Evolutionary conservation across 2,329 filamentous ascomycete species (phyloP), one percentile per base, ranked within the genome.

Genomic region (Penicillium glabrum): DNA sequence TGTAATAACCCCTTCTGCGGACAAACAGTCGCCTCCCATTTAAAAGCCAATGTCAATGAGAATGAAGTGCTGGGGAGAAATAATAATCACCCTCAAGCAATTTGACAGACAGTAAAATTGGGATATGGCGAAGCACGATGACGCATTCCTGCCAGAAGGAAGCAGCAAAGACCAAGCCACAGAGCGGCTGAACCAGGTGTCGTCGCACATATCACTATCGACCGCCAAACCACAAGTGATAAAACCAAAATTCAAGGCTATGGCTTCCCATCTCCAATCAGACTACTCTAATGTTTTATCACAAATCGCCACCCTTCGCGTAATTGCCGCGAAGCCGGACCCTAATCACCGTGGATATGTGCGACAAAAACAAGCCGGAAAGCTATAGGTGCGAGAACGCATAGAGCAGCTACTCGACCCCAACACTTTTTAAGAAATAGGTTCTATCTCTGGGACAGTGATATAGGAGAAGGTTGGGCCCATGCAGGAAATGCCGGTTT

Each of bases 341-440:
- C 68, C 76, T 0, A 78, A 72, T 7, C 81, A 81, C 54, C 75
- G 80, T 59, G 85, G 85, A 23, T 88, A 87, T 61, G 70, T 83
- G n/a, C 80, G 83, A 6, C 86, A 88, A 66, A 86, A 86, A 62
- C 77, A 84, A 69, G 80, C 83, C 3, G 86, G 86, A 1, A 88
- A 88, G 68, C 77, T 88, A n/a, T 87, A 85, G 84, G 85, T 87
- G 0, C 80, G 85, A 21, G 85, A 88, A 64, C 76, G 85, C 3
- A 82, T 88, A n/a, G 77, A 83, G 6, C 74, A 80, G 33, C 74
- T 88, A n/a, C 75, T 88, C 13, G 85, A 88, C 56, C 62, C 72
- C 1, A 80, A 76, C 3, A 82, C 76, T 26, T 86, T 87, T 60
- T 74, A 77, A 21, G 85, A 88, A 69, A 79, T 88, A 8, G 86